These are phyloP conservation scores for Juglanconis sp. DNA, from an alignment of 2,329 filamentous ascomycete species.

Conservation along the genomic window DNA sequence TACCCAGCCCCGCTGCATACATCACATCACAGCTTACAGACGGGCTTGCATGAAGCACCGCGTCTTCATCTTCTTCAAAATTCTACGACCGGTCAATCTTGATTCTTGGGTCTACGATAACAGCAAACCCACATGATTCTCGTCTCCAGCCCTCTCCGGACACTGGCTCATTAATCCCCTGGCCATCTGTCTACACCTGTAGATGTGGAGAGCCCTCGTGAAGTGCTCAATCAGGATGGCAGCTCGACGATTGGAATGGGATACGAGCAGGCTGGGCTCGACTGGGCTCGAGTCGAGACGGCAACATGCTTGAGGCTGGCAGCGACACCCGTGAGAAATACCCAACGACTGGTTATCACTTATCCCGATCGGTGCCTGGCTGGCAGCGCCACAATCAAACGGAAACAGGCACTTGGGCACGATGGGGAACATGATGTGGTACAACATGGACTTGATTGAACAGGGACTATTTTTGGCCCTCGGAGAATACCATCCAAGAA, in stretches of 20 bases:
- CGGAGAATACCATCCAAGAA: not conserved
- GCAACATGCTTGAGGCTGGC: slow-evolving; percentile 4
- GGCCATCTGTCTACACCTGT: not conserved
- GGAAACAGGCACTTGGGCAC: slow-evolving; percentile 9
- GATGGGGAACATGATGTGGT: not conserved
- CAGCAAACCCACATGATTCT: not conserved
- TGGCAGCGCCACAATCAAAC: slow-evolving; percentile 13
- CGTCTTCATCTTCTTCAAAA: not conserved
- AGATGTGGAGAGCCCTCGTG: not conserved
- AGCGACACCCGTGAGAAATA: not conserved
- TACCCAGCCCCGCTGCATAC: not conserved
- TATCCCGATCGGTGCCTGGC: slow-evolving; percentile 1
- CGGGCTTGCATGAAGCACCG: slow-evolving; percentile 3
- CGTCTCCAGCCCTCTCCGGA: not conserved
- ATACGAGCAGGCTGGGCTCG: not conserved
- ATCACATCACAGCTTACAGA: not conserved
- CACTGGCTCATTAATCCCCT: not conserved
- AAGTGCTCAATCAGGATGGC: not conserved
- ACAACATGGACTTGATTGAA: not conserved
- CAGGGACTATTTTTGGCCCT: slow-evolving; percentile 6
- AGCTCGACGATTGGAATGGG: not conserved
- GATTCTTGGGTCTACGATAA: slow-evolving; percentile 5
- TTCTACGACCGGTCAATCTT: not conserved
- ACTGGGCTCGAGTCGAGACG: slow-evolving; percentile 6
- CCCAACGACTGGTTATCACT: slow-evolving; percentile 9